Evolutionary conservation across 805 yeast species (phyloP).

Genomic region (Yarrowia sp.): DNA sequence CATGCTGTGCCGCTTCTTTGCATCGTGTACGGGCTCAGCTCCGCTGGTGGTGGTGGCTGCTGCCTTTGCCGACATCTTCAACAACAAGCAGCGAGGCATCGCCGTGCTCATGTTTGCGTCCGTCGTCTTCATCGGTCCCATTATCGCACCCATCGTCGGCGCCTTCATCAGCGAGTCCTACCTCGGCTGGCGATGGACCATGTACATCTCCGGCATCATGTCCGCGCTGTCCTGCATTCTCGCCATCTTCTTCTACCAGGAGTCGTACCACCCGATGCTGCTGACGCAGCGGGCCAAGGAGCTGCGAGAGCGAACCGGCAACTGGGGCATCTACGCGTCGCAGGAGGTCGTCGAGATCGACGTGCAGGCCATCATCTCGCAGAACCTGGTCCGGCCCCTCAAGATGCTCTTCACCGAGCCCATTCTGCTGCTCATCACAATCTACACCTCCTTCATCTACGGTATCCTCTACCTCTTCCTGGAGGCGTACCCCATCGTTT

Average conservation of each 20-base stretch:
- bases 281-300: conserved; percentile 58
- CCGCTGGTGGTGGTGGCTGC: conserved; percentile 87
- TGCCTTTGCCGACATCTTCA: conserved; percentile 77
- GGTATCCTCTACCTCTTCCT: conserved; percentile 71
- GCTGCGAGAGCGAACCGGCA: conserved; percentile 65
- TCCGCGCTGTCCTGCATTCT: conserved; percentile 45
- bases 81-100: conserved; percentile 63
- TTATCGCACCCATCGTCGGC: conserved; percentile 77
- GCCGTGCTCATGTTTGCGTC: conserved; percentile 71
- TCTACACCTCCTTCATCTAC: conserved; percentile 75
- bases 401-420: conserved; percentile 67
- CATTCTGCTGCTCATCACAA: conserved; percentile 58
- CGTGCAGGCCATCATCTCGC: conserved; percentile 56
- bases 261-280: conserved; percentile 69
- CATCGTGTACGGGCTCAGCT: conserved; percentile 80
- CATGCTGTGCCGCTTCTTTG: conserved; percentile 72
- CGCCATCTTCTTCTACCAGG: conserved; percentile 49
- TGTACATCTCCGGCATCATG: conserved; percentile 64
- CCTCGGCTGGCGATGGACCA: conserved; percentile 85
- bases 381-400: conserved; percentile 65
- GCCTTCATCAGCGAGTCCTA: conserved; percentile 59
- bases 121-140: conserved; percentile 76
- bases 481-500: conserved; percentile 72
- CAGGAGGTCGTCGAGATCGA: conserved; percentile 61
- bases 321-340: conserved; percentile 77